Percentiles rank a stretch among this genome's conserved stretches.
These are phyloP conservation scores for Botrytis pseudocinerea DNA, from an alignment of 2,329 filamentous ascomycete genomes.

Conservation along the genomic window DNA sequence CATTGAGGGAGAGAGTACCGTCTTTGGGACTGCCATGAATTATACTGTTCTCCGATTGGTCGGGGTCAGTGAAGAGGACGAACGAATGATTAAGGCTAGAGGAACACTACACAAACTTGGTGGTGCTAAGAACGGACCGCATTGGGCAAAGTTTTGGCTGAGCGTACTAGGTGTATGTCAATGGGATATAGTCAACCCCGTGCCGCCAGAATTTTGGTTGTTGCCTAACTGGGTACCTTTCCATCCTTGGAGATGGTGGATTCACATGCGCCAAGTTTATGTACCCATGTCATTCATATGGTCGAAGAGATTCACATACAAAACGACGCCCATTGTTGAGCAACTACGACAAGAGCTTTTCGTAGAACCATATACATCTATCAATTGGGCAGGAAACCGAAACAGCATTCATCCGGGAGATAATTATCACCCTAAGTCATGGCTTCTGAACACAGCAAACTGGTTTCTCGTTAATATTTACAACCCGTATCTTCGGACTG, in stretches of 20 bases:
- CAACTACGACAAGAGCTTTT: slow-evolving; percentile 81
- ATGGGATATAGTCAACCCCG: slow-evolving; percentile 94
- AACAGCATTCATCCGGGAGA: slow-evolving; percentile 79
- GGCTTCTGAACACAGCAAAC: slow-evolving; percentile 76
- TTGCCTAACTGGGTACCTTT: slow-evolving; percentile 88
- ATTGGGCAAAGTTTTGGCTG: slow-evolving; percentile 98
- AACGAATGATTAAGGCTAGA: slow-evolving; percentile 81
- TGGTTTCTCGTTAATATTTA: slow-evolving; percentile 78
- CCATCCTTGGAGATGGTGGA: slow-evolving; percentile 94
- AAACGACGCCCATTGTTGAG: slow-evolving; percentile 71
- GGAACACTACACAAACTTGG: slow-evolving; percentile 80
- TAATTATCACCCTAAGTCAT: slow-evolving; percentile 92
- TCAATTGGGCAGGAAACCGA: slow-evolving; percentile 74
- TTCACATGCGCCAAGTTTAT: slow-evolving; percentile 97
- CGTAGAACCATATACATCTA: slow-evolving; percentile 71
- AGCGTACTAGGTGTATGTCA: slow-evolving; percentile 76
- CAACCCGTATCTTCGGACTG: slow-evolving; percentile 72
- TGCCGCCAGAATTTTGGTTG: slow-evolving; percentile 91
- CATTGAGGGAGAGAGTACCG: slow-evolving; percentile 88
- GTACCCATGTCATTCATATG: slow-evolving; percentile 88
- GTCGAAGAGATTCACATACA: slow-evolving; percentile 77
- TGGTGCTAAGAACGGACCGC: slow-evolving; percentile 78
- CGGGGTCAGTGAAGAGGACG: slow-evolving; percentile 80
- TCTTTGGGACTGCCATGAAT: slow-evolving; percentile 87
- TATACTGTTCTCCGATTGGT: slow-evolving; percentile 80